Evolutionary conservation across 2,329 filamentous ascomycete genomes (phyloP).

Genomic region (Sarocladium kiliense): DNA sequence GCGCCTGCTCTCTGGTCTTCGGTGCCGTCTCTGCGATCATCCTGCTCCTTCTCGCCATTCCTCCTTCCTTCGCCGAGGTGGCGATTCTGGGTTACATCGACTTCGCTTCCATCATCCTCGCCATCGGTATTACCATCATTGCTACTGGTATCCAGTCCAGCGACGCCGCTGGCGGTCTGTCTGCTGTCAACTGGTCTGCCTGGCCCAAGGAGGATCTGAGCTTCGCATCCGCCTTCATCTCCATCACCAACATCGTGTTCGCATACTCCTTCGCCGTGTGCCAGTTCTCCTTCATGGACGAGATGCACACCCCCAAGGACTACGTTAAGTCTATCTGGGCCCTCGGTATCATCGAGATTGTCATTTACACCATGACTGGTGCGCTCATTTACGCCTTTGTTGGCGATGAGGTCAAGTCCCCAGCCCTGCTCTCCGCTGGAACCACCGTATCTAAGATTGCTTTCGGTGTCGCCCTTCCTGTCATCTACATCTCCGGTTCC

Average conservation of each 20-base stretch:
- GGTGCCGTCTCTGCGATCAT: conserved; percentile 40
- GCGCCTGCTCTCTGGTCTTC: conserved; percentile 39
- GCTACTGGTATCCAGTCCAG: conserved; percentile 48
- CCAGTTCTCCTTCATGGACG: conserved; percentile 49
- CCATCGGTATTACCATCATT: conserved; percentile 63
- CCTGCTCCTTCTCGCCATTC: conserved; percentile 39
- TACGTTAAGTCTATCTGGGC: conserved; percentile 52
- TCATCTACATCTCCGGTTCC: conserved; percentile 69
- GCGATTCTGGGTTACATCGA: conserved; percentile 46
- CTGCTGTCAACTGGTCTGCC: conserved; percentile 34
- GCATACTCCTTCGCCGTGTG: conserved; percentile 57
- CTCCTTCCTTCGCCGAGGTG: conserved; percentile 43
- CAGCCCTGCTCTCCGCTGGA: conserved; percentile 62
- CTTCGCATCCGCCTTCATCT: conserved; percentile 52
- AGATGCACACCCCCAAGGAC: conserved; percentile 44
- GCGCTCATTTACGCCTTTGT: conserved; percentile 66
- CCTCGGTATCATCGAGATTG: conserved; percentile 56
- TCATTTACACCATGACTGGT: conserved; percentile 62
- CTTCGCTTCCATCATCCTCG: conserved; percentile 58
- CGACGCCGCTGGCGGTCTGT: conserved; percentile 24
- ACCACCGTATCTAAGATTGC: conserved; percentile 57
- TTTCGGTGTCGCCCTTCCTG: conserved; percentile 65
- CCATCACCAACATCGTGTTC: conserved; percentile 65
- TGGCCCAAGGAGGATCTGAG: conserved; percentile 40
- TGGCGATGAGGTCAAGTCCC: conserved; percentile 57